A percentile compares a stretch with the other conserved stretches of the same genome.
Conservation (phyloP, 2,329 filamentous ascomycete species). For the Aspergillus unguis region DNA sequence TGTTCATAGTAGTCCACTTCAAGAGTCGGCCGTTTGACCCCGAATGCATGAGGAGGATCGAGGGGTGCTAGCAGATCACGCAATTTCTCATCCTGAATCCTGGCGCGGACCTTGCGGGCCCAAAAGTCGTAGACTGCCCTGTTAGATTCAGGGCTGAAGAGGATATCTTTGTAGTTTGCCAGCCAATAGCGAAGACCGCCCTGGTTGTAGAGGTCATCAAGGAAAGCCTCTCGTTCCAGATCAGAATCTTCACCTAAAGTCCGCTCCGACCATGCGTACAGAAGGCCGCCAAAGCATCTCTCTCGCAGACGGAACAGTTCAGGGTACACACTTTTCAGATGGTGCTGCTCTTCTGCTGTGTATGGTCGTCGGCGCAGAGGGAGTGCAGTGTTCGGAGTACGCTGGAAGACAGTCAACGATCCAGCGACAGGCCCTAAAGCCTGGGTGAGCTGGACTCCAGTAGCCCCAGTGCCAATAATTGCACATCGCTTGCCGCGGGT, state of each 20-base stretch:
- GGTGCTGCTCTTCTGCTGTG: neutral
- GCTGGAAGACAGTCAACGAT: constrained; percentile 54
- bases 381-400: constrained; percentile 63
- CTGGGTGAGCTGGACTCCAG: constrained; percentile 57
- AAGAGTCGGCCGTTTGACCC: constrained; percentile 50
- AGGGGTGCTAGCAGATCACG: constrained; percentile 54
- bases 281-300: constrained; percentile 54
- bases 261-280: constrained; percentile 47
- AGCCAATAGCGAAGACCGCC: constrained; percentile 57
- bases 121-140: constrained; percentile 55
- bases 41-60: constrained; percentile 54
- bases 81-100: constrained; percentile 51
- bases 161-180: constrained; percentile 50
- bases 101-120: constrained; percentile 49
- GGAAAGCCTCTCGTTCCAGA: constrained; percentile 49
- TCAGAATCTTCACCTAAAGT: constrained; percentile 50
- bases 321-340: constrained; percentile 41
- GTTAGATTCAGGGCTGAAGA: constrained; percentile 49
- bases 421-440: constrained; percentile 53
- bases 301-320: constrained; percentile 51
- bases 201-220: constrained; percentile 48
- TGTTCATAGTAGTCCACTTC: constrained; percentile 53
- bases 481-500: constrained; percentile 50
- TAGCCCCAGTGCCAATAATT: constrained; percentile 56
- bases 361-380: constrained; percentile 21